A percentile compares a stretch with the other conserved stretches of the same genome.
Conservation (phyloP, 371 early-diverging fungal species). For the Rhizomucor miehei region DNA sequence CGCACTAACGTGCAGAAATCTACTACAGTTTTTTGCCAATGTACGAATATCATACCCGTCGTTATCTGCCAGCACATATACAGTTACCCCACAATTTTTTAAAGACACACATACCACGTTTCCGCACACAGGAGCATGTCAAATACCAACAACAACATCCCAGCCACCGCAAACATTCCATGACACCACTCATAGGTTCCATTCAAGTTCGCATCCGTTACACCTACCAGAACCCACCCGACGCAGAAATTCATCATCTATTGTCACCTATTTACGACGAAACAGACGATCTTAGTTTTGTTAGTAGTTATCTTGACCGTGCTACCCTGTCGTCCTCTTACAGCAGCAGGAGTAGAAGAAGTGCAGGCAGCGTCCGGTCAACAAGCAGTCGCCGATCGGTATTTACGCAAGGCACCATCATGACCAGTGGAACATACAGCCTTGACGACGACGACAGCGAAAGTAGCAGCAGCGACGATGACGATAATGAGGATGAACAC, state of each 20-base stretch:
- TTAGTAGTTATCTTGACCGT: constrained; percentile 20
- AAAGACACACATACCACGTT: constrained; percentile 42
- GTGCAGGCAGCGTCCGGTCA: constrained; percentile 6
- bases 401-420: not conserved
- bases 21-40: constrained; percentile 50
- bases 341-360: constrained; percentile 17
- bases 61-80: constrained; percentile 43
- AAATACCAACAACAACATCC: constrained; percentile 24
- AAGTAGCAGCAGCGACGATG: constrained; percentile 6
- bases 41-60: constrained; percentile 46
- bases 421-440: not conserved
- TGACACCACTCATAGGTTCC: constrained; percentile 44
- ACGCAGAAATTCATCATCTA: constrained; percentile 11
- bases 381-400: constrained; percentile 1
- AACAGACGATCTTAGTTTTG: constrained; percentile 21
- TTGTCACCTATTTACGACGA: constrained; percentile 12
- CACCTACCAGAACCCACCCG: constrained; percentile 32
- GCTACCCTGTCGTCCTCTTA: constrained; percentile 14
- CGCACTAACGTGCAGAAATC: too few species aligned
- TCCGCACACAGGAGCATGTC: constrained; percentile 20
- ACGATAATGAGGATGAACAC: constrained; percentile 4
- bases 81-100: constrained; percentile 45
- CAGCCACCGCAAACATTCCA: constrained; percentile 43
- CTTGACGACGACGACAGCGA: not conserved
- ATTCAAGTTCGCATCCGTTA: constrained; percentile 47